A percentile compares a stretch with the other conserved stretches of the same genome.
These are phyloP conservation scores for Pleurostoma richardsiae DNA, from an alignment of 2,329 filamentous ascomycete species.

Conservation along the genomic window DNA sequence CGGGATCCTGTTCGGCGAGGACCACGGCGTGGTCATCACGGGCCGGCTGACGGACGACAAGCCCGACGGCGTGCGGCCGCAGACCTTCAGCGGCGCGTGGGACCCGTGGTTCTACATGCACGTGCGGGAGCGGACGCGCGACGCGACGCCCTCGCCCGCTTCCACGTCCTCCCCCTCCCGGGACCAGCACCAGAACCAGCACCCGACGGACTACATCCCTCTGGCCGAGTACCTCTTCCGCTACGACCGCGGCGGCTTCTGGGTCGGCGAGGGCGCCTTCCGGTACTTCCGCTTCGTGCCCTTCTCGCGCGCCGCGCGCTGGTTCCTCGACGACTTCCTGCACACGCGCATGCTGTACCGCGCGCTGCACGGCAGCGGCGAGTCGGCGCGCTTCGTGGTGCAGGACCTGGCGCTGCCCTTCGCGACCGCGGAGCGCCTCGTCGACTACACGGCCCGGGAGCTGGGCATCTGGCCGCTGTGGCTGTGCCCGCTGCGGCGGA, in stretches of 20 bases:
- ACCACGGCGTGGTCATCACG: slow-evolving; percentile 61
- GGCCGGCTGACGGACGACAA: slow-evolving; percentile 55
- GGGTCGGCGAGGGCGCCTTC: slow-evolving; percentile 64
- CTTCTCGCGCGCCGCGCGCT: slow-evolving; percentile 60
- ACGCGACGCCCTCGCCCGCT: slow-evolving; percentile 8
- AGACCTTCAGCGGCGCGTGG: slow-evolving; percentile 50
- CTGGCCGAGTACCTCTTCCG: slow-evolving; percentile 71
- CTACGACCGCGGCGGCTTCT: slow-evolving; percentile 72
- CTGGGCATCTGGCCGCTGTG: slow-evolving; percentile 56
- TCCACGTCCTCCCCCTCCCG: slow-evolving; percentile 2
- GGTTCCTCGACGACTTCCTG: slow-evolving; percentile 67
- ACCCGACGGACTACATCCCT: slow-evolving; percentile 52
- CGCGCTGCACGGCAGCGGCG: slow-evolving; percentile 62
- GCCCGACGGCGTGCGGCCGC: slow-evolving; percentile 30
- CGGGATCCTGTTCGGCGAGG: slow-evolving; percentile 60
- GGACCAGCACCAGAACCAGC: slow-evolving; percentile 13
- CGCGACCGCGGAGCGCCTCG: slow-evolving; percentile 42
- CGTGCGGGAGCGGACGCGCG: slow-evolving; percentile 42
- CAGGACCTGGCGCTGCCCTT: slow-evolving; percentile 62
- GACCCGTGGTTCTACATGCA: slow-evolving; percentile 79
- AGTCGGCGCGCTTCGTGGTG: slow-evolving; percentile 60
- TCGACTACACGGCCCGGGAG: slow-evolving; percentile 46
- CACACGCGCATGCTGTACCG: slow-evolving; percentile 72
- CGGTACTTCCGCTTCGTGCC: slow-evolving; percentile 61
- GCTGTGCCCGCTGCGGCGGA: slow-evolving; percentile 50